Conservation (phyloP, 1,284 basidiomycete species). For the Meira miltonrushii region DNA sequence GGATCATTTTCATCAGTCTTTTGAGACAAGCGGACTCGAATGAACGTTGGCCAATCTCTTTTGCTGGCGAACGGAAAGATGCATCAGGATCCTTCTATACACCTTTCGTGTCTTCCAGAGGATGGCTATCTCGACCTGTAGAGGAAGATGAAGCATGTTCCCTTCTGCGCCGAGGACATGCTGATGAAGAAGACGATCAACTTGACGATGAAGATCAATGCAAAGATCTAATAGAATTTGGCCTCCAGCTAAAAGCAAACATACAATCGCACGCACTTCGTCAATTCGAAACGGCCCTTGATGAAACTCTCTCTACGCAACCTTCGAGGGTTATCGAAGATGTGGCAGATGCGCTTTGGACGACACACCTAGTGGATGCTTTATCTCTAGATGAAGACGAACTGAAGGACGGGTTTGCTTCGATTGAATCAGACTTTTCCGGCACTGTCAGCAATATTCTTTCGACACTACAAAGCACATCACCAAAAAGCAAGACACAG, state of each 20-base stretch:
- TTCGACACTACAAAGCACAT: background rate
- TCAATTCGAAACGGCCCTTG: background rate
- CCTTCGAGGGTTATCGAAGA: background rate
- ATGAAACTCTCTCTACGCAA: background rate
- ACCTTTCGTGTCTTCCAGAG: conserved; percentile 30
- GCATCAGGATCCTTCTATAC: background rate
- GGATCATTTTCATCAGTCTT: conserved; percentile 42
- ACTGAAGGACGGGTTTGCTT: background rate
- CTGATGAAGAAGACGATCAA: background rate
- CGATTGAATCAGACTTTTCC: background rate
- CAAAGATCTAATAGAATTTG: background rate
- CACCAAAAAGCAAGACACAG: background rate
- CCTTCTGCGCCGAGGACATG: background rate
- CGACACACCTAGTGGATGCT: background rate
- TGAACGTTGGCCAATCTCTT: conserved; percentile 37
- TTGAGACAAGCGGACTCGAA: conserved; percentile 40
- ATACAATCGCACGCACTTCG: background rate
- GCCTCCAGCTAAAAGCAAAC: background rate
- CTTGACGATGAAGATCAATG: background rate
- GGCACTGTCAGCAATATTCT: background rate
- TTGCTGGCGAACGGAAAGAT: background rate
- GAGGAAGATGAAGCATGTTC: conserved; percentile 18
- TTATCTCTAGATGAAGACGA: background rate
- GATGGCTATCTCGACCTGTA: conserved; percentile 28
- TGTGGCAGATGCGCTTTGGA: background rate